Percentiles rank a stretch among this genome's conserved stretches.
Conservation (phyloP, 495 filamentous ascomycete species). For the Aspergillus diversus region DNA sequence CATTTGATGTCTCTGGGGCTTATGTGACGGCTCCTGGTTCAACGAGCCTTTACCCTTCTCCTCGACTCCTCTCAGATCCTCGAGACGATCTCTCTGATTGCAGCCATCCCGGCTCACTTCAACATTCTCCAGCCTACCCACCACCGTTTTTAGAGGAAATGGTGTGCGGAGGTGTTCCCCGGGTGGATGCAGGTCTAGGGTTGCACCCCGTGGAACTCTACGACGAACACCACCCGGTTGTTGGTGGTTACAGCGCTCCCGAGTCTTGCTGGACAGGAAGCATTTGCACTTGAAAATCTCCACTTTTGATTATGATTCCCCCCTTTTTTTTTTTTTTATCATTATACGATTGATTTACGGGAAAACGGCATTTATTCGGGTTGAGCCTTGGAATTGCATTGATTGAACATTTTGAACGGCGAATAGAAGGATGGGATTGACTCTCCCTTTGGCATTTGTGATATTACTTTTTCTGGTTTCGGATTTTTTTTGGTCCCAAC, state of each 20-base stretch:
- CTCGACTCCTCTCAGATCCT: conserved; percentile 40
- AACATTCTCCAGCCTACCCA: conserved; percentile 38
- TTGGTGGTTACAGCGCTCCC: conserved; percentile 34
- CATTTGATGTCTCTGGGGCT: conserved; percentile 37
- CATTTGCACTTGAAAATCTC: conserved; percentile 13
- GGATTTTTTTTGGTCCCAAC: background rate
- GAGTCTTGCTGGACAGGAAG: conserved; percentile 42
- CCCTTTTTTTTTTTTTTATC: conserved; percentile 8
- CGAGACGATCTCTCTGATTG: conserved; percentile 39
- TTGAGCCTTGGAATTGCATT: conserved; percentile 17
- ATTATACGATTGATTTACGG: conserved; percentile 4
- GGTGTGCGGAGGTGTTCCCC: conserved; percentile 34
- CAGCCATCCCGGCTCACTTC: conserved; percentile 32
- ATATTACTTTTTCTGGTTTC: conserved; percentile 1
- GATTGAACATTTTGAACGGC: conserved; percentile 5
- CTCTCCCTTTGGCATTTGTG: conserved; percentile 11
- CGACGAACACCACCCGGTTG: conserved; percentile 35
- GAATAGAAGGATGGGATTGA: conserved; percentile 19
- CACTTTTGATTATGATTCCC: conserved; percentile 4
- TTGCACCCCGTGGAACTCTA: conserved; percentile 40
- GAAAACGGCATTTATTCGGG: conserved; percentile 20
- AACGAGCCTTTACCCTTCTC: conserved; percentile 42
- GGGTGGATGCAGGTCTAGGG: conserved; percentile 30
- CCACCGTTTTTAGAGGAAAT: conserved; percentile 39
- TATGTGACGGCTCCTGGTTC: conserved; percentile 40